Evolutionary conservation across 2,329 filamentous ascomycete species (phyloP).

Genomic region (Thermoascus crustaceus): DNA sequence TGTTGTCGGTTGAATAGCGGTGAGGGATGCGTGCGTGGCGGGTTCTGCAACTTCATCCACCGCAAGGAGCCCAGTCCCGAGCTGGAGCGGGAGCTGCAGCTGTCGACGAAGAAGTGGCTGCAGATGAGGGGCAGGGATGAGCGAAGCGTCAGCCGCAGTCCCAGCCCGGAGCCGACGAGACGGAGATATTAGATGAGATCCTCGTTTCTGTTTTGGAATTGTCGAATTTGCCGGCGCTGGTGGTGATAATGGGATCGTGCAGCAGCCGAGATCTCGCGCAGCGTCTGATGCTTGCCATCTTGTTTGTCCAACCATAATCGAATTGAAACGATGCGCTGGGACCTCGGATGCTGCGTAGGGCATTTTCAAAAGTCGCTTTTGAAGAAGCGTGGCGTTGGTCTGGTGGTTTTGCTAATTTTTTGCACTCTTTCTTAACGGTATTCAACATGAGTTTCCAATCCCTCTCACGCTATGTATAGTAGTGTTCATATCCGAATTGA

Average conservation of each 20-base stretch:
- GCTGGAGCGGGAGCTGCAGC: constrained; percentile 75
- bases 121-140: constrained; percentile 75
- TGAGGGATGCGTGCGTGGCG: constrained; percentile 89
- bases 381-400: constrained; percentile 5
- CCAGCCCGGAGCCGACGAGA: constrained; percentile 74
- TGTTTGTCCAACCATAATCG: too few relatives aligned
- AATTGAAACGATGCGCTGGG: too few relatives aligned
- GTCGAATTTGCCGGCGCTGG: too few relatives aligned
- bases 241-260: too few relatives aligned
- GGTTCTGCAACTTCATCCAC: constrained; percentile 99
- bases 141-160: constrained; percentile 71
- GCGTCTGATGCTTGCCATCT: too few relatives aligned
- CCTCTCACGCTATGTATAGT: too few relatives aligned
- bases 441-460: constrained; percentile 4
- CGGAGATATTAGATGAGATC: constrained; percentile 57
- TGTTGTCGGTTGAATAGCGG: constrained; percentile 92
- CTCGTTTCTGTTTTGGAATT: too few relatives aligned
- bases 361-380: too few relatives aligned
- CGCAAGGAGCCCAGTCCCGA: constrained; percentile 88
- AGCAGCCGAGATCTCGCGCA: too few relatives aligned
- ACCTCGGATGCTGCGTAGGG: too few relatives aligned
- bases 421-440: constrained; percentile 6
- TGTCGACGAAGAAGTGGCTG: constrained; percentile 95
- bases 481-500: too few relatives aligned
- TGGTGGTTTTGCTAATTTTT: background rate